These are phyloP conservation scores for Leptosphaerulina australis DNA, from an alignment of 2,329 filamentous ascomycete species.

Conservation along the genomic window DNA sequence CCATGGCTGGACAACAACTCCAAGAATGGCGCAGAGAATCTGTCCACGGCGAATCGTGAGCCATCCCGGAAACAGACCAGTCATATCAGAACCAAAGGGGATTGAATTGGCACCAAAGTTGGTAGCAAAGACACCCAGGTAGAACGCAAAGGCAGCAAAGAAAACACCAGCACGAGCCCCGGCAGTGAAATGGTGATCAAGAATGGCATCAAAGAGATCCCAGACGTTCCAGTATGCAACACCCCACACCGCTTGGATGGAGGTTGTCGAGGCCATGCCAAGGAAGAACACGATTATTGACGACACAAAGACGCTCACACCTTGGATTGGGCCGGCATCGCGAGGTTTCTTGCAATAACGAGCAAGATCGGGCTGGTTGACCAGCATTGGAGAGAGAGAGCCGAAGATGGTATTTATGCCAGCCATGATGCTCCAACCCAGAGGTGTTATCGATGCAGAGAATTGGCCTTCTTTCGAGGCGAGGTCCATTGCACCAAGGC, in stretches of 20 bases:
- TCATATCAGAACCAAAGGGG: conserved; percentile 52
- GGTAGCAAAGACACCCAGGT: conserved; percentile 52
- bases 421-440: conserved; percentile 49
- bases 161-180: conserved; percentile 50
- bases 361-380: conserved; percentile 53
- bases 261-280: conserved; percentile 48
- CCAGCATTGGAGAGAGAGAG: conserved; percentile 49
- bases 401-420: conserved; percentile 53
- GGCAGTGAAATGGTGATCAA: conserved; percentile 49
- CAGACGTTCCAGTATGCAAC: conserved; percentile 54
- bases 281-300: conserved; percentile 52
- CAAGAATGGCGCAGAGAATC: conserved; percentile 48
- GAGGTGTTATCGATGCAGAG: conserved; percentile 17
- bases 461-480: conserved; percentile 17
- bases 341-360: conserved; percentile 47
- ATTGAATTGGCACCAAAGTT: conserved; percentile 53
- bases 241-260: conserved; percentile 46
- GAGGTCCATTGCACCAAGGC: conserved; percentile 28
- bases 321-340: conserved; percentile 41
- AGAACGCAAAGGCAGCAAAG: conserved; percentile 45
- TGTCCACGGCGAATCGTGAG: conserved; percentile 54
- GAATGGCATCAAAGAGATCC: conserved; percentile 54
- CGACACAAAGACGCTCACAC: conserved; percentile 47
- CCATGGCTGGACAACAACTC: conserved; percentile 41
- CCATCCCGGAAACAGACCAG: conserved; percentile 51